Base-by-base conservation (phyloP, 2,329 filamentous ascomycete species). In the Leptographium wingfieldii region DNA sequence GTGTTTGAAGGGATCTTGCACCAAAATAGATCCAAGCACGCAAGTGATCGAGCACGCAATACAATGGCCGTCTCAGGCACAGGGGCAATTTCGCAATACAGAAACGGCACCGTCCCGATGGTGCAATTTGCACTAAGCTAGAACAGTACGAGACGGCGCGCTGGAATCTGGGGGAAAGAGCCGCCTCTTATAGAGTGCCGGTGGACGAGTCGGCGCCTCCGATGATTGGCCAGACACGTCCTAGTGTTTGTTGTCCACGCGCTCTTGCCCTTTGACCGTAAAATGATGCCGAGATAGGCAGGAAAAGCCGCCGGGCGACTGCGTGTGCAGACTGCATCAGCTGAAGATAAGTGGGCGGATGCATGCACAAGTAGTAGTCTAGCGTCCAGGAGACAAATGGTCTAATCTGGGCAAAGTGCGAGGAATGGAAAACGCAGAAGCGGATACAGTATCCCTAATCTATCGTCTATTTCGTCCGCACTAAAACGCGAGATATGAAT, bases 11-110 rank as follows among this genome's bases (percentile, higher is more conserved):
- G 19, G 31, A 51, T 51, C 55, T 63, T 62, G 60, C 60, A 62
- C 59, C 60, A 64, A 60, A 40, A 16, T 14, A 48, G 35, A 43
- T 31, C 7, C 33, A 27, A 63, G 58, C 61, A 63, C 61, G 61
- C 63, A 61, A 63, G 25, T 31, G 35, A 7, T n/a, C 25, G 53
- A 59, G 53, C 53, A 59, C 58, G 58, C 53, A 59, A 56, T 56
- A 22, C 25, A 19, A 14, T 19, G n/a, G n/a, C 43, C 9, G 12
- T 38, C n/a, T 11, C 14, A 43, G 2, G 38, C n/a, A 40, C n/a
- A 51, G 22, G 25, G 38, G 25, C 25, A 38, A 52, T 22, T 25
- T 25, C 22, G 12, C 51, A 58, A 25, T 40, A 46, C 33, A 19
- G 43, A 54, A 33, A 19, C n/a, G 3, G 10, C n/a, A 19, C 25